Base-by-base conservation (phyloP, 352 stramenopile genomes). In the Phytopythium sindhum region DNA sequence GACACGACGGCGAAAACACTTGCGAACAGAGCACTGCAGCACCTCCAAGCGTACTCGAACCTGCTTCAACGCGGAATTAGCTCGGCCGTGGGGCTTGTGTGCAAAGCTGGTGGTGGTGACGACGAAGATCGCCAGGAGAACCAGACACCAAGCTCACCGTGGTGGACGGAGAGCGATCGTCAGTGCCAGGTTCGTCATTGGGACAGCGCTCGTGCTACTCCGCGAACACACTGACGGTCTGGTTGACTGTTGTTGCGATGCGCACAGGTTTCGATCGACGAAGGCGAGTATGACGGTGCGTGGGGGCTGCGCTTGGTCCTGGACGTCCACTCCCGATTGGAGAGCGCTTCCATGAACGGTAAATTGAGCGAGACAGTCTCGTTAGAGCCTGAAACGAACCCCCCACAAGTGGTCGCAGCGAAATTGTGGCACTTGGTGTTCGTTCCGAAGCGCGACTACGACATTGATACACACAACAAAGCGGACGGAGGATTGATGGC, bases 41-140 rank as follows among this genome's bases (percentile, higher is more conserved):
- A 74, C 21, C 51, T 72, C 11, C n/a, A 69, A 51, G 19, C 35
- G 51, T 68, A 66, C 41, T 67, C 72, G 44, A 41, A 63, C 37
- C 53, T 70, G 15, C 57, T 75, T 14, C 12, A 75, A 2, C 19
- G 62, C 1, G 67, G 68, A 0, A 67, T 78, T 10, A 57, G 58
- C 8, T 65, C 28, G 11, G 28, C 65, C 8, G 63, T 37, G 9
- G 28, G 67, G 0, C 77, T 82, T 21, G 68, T 62, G 1, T 55
- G 56, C 6, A n/a, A 44, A 1, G 42, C n/a, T 19, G 37, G 24
- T 19, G 37, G 23, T 41, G 61, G 23, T n/a, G 58, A 37, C 31
- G 41, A 62, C 14, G 15, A 21, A 6, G 28, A 48, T 1, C 11
- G 12, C 6, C 29, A 39, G 0, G 21, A 33, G 7, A 24, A 79